phyloP scores from a whole-genome alignment of 192 early-diverging fungal genomes.

The Mortierella hygrophila region DNA sequence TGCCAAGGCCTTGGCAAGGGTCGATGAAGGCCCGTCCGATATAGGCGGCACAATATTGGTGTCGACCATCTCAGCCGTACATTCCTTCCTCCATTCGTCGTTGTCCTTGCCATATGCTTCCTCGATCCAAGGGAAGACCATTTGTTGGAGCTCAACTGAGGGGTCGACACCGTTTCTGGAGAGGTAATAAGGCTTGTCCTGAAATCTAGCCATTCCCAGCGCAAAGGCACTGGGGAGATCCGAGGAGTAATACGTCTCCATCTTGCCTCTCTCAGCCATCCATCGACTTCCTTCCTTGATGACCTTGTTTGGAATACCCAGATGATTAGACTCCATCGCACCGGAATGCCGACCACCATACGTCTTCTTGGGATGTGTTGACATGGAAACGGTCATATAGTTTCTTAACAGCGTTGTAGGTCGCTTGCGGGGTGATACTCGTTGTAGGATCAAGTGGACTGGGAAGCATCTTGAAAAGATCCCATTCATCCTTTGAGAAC shows the following conservation, averaged over 20 bases:
- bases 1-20: neutral
- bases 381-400: neutral
- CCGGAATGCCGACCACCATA: slow-evolving; percentile 27
- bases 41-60: neutral
- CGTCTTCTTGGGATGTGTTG: slow-evolving; percentile 17
- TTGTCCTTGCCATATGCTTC: slow-evolving; percentile 15
- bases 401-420: slow-evolving; percentile 8
- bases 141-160: neutral
- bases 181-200: slow-evolving; percentile 14
- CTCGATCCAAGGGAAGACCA: slow-evolving; percentile 37
- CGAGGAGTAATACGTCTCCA: slow-evolving; percentile 22
- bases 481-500: neutral
- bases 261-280: slow-evolving; percentile 7
- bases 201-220: slow-evolving; percentile 26
- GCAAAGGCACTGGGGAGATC: slow-evolving; percentile 13
- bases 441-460: neutral
- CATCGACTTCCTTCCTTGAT: slow-evolving; percentile 25
- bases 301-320: slow-evolving; percentile 11
- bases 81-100: neutral
- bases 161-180: slow-evolving; percentile 15
- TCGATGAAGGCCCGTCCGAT: neutral
- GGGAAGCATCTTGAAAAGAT: slow-evolving; percentile 23
- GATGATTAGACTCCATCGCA: neutral
- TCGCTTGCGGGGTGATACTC: neutral
- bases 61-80: slow-evolving; percentile 18